phyloP scores from a whole-genome alignment of 257 asterid genomes.

The Penstemon newberryi region DNA sequence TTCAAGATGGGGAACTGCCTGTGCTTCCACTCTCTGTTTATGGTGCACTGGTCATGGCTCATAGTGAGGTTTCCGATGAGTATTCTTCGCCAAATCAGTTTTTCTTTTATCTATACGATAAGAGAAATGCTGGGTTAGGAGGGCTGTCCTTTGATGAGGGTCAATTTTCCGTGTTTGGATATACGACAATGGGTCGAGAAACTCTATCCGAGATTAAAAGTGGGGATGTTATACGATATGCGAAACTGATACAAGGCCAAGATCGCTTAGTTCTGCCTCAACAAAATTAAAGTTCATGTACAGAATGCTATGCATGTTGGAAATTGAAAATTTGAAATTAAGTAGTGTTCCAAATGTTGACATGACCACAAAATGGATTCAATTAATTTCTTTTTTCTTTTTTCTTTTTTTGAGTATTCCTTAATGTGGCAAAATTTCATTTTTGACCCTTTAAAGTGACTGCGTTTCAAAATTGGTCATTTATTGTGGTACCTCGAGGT shows the following conservation, averaged over 20 bases:
- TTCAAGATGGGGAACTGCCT: constrained; percentile 97
- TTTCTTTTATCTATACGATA: constrained; percentile 92
- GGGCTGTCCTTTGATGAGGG: constrained; percentile 96
- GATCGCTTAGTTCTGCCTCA: constrained; percentile 74
- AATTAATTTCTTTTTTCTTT: too few relatives aligned
- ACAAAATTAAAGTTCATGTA: neutral
- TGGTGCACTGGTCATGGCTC: constrained; percentile 96
- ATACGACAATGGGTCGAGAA: constrained; percentile 69
- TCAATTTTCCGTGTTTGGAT: constrained; percentile 90
- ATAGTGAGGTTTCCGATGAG: constrained; percentile 75
- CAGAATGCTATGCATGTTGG: too few relatives aligned
- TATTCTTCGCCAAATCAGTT: constrained; percentile 94
- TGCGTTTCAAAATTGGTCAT: too few relatives aligned
- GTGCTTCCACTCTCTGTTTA: constrained; percentile 94
- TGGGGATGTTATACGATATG: constrained; percentile 81
- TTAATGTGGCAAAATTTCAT: too few relatives aligned
- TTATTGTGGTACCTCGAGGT: too few relatives aligned
- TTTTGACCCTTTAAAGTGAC: too few relatives aligned
- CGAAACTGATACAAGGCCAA: constrained; percentile 79
- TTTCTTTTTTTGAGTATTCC: too few relatives aligned
- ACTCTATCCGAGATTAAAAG: constrained; percentile 70
- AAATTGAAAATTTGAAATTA: too few relatives aligned
- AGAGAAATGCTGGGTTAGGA: constrained; percentile 95
- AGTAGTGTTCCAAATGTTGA: too few relatives aligned
- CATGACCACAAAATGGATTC: too few relatives aligned